phyloP scores from a whole-genome alignment of 495 filamentous ascomycete genomes.

The Annulohypoxylon stygium region DNA sequence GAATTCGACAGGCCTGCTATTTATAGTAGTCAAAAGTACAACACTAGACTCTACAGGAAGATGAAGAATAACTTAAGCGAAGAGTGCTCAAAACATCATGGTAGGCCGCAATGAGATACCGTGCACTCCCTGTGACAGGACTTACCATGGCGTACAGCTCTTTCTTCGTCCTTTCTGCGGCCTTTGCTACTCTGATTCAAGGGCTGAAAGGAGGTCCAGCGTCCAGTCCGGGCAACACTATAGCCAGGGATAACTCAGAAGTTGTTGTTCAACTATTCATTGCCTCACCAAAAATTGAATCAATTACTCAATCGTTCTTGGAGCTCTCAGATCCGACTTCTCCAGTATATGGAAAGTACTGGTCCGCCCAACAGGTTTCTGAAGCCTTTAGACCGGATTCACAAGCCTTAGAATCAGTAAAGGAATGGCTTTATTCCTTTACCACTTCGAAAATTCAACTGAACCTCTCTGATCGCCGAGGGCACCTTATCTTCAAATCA shows the following conservation, averaged over 20 bases:
- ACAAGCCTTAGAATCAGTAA: not conserved
- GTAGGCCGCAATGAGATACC: not conserved
- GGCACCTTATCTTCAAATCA: not conserved
- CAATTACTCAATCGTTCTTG: not conserved
- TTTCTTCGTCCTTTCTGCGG: not conserved
- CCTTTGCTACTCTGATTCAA: not conserved
- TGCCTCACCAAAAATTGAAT: not conserved
- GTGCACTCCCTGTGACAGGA: not conserved
- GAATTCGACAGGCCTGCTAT: not conserved
- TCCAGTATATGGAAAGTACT: not conserved
- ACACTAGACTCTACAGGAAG: not conserved
- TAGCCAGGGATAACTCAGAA: not conserved
- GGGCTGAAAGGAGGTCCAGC: not conserved
- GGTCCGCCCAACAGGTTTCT: not conserved
- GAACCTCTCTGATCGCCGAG: not conserved
- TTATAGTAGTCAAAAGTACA: not conserved
- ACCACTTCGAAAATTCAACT: not conserved
- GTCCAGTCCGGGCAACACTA: not conserved
- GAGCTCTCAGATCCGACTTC: slow-evolving; percentile 1
- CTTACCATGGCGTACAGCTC: not conserved
- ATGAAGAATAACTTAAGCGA: slow-evolving; percentile 1
- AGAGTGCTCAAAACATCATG: not conserved
- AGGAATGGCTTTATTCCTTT: not conserved
- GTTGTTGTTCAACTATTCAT: not conserved
- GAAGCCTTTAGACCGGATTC: not conserved